Evolutionary conservation across 2,329 filamentous ascomycete species (phyloP).

Genomic region (Neocucurbitaria cava): DNA sequence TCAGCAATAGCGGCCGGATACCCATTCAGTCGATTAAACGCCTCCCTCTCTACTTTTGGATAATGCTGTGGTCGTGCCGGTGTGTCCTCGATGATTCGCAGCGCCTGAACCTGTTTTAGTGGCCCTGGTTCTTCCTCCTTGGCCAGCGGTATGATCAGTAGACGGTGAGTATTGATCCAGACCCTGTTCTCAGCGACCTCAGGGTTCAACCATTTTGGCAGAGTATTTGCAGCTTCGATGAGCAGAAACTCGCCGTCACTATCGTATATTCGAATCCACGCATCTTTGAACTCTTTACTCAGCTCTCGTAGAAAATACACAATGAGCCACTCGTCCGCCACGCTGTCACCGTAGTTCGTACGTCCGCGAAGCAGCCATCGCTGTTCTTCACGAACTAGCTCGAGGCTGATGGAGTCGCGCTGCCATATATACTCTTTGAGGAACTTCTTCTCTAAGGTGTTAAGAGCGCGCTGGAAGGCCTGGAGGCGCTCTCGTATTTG

Average conservation of each 20-base stretch:
- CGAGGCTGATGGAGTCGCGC: conserved; percentile 78
- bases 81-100: conserved; percentile 64
- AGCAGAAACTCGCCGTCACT: conserved; percentile 95
- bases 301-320: conserved; percentile 88
- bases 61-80: conserved; percentile 72
- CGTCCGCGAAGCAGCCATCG: conserved; percentile 71
- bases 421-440: conserved; percentile 96
- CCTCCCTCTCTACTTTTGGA: conserved; percentile 79
- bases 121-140: conserved; percentile 36
- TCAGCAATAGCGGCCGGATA: conserved; percentile 79
- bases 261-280: conserved; percentile 86
- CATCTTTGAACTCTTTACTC: conserved; percentile 71
- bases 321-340: conserved; percentile 97
- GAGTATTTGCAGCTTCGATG: conserved; percentile 86
- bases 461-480: conserved; percentile 72
- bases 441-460: conserved; percentile 67
- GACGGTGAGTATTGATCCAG: conserved; percentile 82
- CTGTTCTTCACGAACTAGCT: conserved; percentile 65
- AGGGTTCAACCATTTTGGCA: conserved; percentile 90
- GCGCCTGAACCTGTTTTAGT: conserved; percentile 70
- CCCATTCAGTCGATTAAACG: conserved; percentile 85
- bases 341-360: conserved; percentile 90
- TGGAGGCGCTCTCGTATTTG: conserved; percentile 72
- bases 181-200: conserved; percentile 86
- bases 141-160: conserved; percentile 73